Conservation (phyloP, 768 basidiomycete genomes). For the Pulveroboletus sp. region DNA sequence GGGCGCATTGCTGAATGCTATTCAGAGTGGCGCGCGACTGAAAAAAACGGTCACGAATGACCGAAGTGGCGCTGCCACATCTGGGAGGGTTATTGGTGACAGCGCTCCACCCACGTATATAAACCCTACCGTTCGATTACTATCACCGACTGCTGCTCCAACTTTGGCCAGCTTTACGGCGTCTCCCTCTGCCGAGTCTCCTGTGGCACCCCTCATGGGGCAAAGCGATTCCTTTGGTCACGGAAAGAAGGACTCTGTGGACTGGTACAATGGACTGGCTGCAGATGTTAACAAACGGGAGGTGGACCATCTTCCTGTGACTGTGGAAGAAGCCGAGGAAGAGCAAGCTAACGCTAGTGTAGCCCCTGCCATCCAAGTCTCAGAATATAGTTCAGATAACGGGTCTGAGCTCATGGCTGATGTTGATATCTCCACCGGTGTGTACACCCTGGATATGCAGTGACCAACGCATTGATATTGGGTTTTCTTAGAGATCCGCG, state of each 20-base stretch:
- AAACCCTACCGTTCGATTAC: conserved; percentile 42
- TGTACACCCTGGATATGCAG: conserved; percentile 3
- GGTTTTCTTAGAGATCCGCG: conserved; percentile 53
- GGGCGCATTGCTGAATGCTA: conserved; percentile 68
- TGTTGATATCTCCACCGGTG: conserved; percentile 64
- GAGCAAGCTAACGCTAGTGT: conserved; percentile 32
- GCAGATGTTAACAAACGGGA: conserved; percentile 51
- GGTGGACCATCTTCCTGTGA: conserved; percentile 44
- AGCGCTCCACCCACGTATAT: conserved; percentile 66
- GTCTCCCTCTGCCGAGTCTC: conserved; percentile 19
- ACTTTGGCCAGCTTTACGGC: conserved; percentile 3
- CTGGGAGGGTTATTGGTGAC: conserved; percentile 80
- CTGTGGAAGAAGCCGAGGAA: conserved; percentile 60
- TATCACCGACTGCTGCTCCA: conserved; percentile 18
- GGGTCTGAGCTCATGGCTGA: conserved; percentile 59
- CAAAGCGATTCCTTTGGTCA: conserved; percentile 24
- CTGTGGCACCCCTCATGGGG: conserved; percentile 13
- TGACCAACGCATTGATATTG: conserved; percentile 1
- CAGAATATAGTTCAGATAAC: conserved; percentile 39
- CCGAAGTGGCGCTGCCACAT: conserved; percentile 61
- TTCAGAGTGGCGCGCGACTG: conserved; percentile 70
- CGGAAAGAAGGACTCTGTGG: conserved; percentile 71
- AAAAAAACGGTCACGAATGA: conserved; percentile 79
- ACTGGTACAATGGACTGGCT: conserved; percentile 88
- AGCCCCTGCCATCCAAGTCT: conserved; percentile 52